Percentiles rank a stretch among this genome's conserved stretches.
phyloP scores from a whole-genome alignment of 2,329 filamentous ascomycete genomes.

The Monosporascus sp. region DNA sequence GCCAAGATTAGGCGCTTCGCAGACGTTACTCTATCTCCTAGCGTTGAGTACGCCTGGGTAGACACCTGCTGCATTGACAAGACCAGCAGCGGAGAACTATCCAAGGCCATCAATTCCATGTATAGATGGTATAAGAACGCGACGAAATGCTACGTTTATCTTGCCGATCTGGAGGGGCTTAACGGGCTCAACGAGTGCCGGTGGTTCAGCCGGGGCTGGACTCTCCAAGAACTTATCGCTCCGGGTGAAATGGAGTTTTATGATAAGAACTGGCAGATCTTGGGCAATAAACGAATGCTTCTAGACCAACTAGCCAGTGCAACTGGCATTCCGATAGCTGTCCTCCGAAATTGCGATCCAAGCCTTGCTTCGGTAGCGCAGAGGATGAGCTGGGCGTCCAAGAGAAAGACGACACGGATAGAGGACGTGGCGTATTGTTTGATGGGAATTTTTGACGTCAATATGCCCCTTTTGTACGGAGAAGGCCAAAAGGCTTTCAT shows the following conservation, averaged over 20 bases:
- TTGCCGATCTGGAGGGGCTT: slow-evolving; percentile 25
- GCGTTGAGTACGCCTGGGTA: too few species aligned
- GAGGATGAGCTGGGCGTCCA: slow-evolving; percentile 36
- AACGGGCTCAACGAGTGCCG: slow-evolving; percentile 11
- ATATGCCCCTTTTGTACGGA: slow-evolving; percentile 41
- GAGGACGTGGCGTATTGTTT: slow-evolving; percentile 43
- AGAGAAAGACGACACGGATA: slow-evolving; percentile 23
- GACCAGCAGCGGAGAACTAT: too few species aligned
- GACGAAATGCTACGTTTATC: slow-evolving; percentile 32
- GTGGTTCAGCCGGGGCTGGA: slow-evolving; percentile 25
- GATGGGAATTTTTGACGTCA: slow-evolving; percentile 38
- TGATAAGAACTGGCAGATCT: slow-evolving; percentile 8
- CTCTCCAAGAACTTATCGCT: slow-evolving; percentile 20
- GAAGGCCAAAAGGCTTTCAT: slow-evolving; percentile 27
- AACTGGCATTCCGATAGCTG: slow-evolving; percentile 16
- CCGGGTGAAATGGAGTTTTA: slow-evolving; percentile 19
- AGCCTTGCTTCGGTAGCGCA: slow-evolving; percentile 18
- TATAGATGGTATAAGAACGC: too few species aligned
- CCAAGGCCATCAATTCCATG: too few species aligned
- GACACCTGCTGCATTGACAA: too few species aligned
- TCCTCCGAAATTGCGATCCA: slow-evolving; percentile 3
- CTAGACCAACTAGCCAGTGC: slow-evolving; percentile 1
- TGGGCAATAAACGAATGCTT: slow-evolving; percentile 3
- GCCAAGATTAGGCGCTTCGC: too few species aligned
- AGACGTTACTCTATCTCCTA: too few species aligned